A percentile compares a stretch with the other conserved stretches of the same genome.
Conservation (phyloP, 106 monocot genomes). For the Acorus gramineus region DNA sequence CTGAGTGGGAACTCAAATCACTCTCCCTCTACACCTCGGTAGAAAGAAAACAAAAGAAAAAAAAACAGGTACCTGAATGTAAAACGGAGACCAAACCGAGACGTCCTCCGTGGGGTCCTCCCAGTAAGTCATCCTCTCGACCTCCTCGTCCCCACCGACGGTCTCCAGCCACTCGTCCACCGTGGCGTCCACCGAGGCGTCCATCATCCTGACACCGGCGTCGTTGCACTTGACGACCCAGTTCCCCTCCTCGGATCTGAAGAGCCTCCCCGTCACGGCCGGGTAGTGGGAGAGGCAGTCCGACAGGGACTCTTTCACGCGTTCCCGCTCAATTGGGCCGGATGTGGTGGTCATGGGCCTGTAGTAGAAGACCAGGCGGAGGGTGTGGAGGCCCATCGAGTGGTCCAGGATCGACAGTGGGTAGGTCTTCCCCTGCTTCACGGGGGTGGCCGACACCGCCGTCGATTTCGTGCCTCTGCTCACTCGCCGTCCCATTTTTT, state of each 20-base stretch:
- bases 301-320: constrained; percentile 62
- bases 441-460: constrained; percentile 34
- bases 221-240: constrained; percentile 82
- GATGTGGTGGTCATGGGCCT: constrained; percentile 3
- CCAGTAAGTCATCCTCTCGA: constrained; percentile 36
- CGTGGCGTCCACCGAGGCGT: constrained; percentile 29
- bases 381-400: constrained; percentile 49
- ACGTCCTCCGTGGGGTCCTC: constrained; percentile 45
- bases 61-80: constrained; percentile 38
- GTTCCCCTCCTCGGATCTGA: constrained; percentile 22
- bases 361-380: constrained; percentile 68
- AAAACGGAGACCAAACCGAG: constrained; percentile 73
- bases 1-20: too few species aligned
- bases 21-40: not conserved
- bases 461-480: constrained; percentile 43
- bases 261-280: constrained; percentile 56
- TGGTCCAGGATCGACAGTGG: constrained; percentile 67
- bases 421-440: constrained; percentile 63
- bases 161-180: constrained; percentile 55
- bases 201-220: constrained; percentile 60
- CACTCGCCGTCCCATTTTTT: constrained; percentile 15
- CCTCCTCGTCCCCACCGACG: constrained; percentile 52
- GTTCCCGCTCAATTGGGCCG: constrained; percentile 10
- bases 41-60: not conserved
- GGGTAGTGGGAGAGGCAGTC: constrained; percentile 71